phyloP scores from a whole-genome alignment of 768 basidiomycete genomes.

The Suillus plorans region DNA sequence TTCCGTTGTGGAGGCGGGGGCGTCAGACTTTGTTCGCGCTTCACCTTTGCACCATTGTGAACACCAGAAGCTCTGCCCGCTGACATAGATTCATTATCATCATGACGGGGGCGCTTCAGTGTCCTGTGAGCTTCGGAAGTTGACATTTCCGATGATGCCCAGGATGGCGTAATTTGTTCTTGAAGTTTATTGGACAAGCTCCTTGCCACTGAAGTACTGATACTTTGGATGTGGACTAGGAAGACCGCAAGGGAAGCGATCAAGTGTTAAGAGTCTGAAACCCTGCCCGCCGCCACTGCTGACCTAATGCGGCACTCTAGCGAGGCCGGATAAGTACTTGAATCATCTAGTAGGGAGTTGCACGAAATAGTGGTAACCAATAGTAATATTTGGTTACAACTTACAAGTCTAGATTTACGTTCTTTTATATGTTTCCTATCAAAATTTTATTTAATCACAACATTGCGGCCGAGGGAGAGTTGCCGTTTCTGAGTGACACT shows the following conservation, averaged over 20 bases:
- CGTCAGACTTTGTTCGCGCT: conserved; percentile 22
- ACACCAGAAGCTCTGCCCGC: not conserved
- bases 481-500: too few species aligned
- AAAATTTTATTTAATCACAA: too few species aligned
- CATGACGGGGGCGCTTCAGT: conserved; percentile 17
- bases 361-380: too few species aligned
- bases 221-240: not conserved
- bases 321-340: too few species aligned
- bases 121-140: conserved; percentile 5
- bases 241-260: not conserved
- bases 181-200: not conserved
- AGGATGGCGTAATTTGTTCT: not conserved
- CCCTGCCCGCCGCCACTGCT: too few species aligned
- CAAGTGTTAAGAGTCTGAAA: too few species aligned
- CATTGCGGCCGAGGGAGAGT: too few species aligned
- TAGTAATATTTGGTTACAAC: too few species aligned
- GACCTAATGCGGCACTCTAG: too few species aligned
- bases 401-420: too few species aligned
- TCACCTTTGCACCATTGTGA: conserved; percentile 9
- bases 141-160: conserved; percentile 5
- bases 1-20: conserved; percentile 15
- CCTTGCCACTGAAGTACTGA: not conserved
- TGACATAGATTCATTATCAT: not conserved
- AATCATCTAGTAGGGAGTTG: too few species aligned
- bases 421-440: too few species aligned